phyloP scores from a whole-genome alignment of 352 stramenopile species.

The Pythium dissotocum region DNA sequence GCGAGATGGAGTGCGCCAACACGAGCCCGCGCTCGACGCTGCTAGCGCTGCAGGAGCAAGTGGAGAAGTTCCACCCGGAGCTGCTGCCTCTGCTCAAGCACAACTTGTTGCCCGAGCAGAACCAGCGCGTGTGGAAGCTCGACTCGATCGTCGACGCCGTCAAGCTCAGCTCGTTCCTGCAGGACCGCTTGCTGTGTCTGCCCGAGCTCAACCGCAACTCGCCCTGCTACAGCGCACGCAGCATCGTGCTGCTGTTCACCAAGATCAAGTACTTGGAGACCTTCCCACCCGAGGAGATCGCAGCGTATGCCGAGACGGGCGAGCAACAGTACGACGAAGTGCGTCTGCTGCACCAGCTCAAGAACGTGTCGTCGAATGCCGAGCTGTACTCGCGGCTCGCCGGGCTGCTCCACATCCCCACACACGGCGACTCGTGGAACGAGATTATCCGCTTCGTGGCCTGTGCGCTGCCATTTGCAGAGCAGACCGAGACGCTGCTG shows the following conservation, averaged over 20 bases:
- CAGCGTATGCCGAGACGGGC: slow-evolving; percentile 50
- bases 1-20: slow-evolving; percentile 27
- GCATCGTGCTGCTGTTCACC: slow-evolving; percentile 80
- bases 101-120: slow-evolving; percentile 34
- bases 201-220: slow-evolving; percentile 80
- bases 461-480: slow-evolving; percentile 73
- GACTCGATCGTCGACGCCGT: slow-evolving; percentile 59
- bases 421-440: slow-evolving; percentile 72
- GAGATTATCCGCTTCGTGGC: slow-evolving; percentile 78
- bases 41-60: slow-evolving; percentile 42
- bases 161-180: slow-evolving; percentile 60
- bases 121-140: slow-evolving; percentile 37
- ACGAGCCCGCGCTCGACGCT: slow-evolving; percentile 19
- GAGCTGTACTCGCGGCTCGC: slow-evolving; percentile 71
- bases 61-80: slow-evolving; percentile 49
- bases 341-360: slow-evolving; percentile 59
- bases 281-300: slow-evolving; percentile 58
- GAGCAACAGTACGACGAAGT: slow-evolving; percentile 68
- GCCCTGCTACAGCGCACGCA: slow-evolving; percentile 76
- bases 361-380: slow-evolving; percentile 52
- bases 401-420: slow-evolving; percentile 65
- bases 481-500: slow-evolving; percentile 84
- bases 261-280: slow-evolving; percentile 86
- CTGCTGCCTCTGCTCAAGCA: slow-evolving; percentile 59
- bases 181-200: slow-evolving; percentile 72